Percentiles rank a stretch among this genome's conserved stretches.
Conservation (phyloP, 2,329 filamentous ascomycete genomes). For the Hortaea sp. region DNA sequence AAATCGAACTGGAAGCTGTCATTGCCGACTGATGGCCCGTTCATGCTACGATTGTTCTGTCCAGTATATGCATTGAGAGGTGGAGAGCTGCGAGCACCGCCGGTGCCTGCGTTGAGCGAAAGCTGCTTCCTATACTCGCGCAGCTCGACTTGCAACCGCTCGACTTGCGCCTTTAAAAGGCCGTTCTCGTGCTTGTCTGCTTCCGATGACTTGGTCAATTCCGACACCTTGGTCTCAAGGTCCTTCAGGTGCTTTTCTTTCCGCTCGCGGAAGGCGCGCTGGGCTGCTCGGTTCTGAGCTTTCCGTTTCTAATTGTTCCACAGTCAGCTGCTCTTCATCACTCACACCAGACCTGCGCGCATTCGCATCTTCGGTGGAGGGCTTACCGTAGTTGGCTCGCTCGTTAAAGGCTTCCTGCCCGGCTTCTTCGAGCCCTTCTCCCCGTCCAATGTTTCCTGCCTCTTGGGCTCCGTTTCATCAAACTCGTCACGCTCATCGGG, state of each 20-base stretch:
- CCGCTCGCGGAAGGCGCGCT: conserved; percentile 85
- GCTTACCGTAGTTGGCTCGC: conserved; percentile 90
- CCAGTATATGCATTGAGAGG: conserved; percentile 26
- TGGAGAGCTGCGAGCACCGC: conserved; percentile 36
- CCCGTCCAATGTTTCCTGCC: conserved; percentile 71
- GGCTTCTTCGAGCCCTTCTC: conserved; percentile 90
- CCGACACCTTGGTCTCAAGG: conserved; percentile 59
- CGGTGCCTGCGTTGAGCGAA: conserved; percentile 45
- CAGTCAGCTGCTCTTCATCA: background rate
- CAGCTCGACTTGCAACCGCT: conserved; percentile 74
- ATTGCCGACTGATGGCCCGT: conserved; percentile 10
- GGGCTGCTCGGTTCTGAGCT: conserved; percentile 86
- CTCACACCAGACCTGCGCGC: background rate
- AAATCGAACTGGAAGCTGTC: conserved; percentile 88
- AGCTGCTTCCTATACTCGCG: conserved; percentile 84
- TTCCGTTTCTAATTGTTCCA: conserved; percentile 64
- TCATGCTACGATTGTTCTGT: conserved; percentile 18
- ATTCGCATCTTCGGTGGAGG: too few relatives aligned
- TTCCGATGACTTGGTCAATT: conserved; percentile 71
- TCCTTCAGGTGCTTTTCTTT: conserved; percentile 88
- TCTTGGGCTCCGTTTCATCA: conserved; percentile 58
- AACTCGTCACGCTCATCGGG: conserved; percentile 15
- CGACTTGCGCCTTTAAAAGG: conserved; percentile 73
- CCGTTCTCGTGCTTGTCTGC: conserved; percentile 77
- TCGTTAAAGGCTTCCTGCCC: conserved; percentile 87